phyloP scores from a whole-genome alignment of 2,329 filamentous ascomycete genomes.

The Phoma sp. region DNA sequence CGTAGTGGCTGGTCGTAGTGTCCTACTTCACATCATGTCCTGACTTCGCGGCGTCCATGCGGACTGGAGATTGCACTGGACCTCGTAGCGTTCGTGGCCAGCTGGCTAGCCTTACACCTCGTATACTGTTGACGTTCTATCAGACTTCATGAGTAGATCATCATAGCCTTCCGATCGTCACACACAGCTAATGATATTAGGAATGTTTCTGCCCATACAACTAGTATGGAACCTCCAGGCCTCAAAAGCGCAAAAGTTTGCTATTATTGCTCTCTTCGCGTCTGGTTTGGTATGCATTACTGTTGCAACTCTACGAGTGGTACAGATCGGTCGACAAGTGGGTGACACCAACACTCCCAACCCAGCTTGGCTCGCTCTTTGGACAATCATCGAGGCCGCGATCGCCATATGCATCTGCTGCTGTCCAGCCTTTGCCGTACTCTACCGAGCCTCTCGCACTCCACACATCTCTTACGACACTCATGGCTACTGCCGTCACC shows the following conservation, averaged over 20 bases:
- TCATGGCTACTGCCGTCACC: conserved; percentile 21
- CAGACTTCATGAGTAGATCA: conserved; percentile 45
- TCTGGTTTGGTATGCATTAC: conserved; percentile 33
- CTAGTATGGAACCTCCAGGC: conserved; percentile 49
- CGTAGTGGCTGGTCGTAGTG: no score
- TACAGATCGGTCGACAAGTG: conserved; percentile 39
- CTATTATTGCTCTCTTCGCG: conserved; percentile 39
- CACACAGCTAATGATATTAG: conserved; percentile 22
- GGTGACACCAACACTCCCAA: conserved; percentile 32
- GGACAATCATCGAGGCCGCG: conserved; percentile 45
- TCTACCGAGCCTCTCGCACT: conserved; percentile 22
- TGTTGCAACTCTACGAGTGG: conserved; percentile 35
- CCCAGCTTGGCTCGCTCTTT: conserved; percentile 46
- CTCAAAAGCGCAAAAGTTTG: conserved; percentile 41
- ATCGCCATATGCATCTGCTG: conserved; percentile 40
- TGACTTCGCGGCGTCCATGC: conserved; percentile 38
- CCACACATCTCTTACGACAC: conserved; percentile 19
- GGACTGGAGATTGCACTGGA: conserved; percentile 29
- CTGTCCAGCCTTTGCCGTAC: conserved; percentile 28
- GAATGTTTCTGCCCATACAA: conserved; percentile 49
- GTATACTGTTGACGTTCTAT: conserved; percentile 46
- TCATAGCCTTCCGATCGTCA: not conserved
- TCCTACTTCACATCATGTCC: conserved; percentile 49
- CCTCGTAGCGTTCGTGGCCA: conserved; percentile 40
- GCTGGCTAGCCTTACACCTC: conserved; percentile 47